Percentiles rank a stretch among this genome's conserved stretches.
Conservation (phyloP, 2,329 filamentous ascomycete genomes). For the Clonostachys byssicola region DNA sequence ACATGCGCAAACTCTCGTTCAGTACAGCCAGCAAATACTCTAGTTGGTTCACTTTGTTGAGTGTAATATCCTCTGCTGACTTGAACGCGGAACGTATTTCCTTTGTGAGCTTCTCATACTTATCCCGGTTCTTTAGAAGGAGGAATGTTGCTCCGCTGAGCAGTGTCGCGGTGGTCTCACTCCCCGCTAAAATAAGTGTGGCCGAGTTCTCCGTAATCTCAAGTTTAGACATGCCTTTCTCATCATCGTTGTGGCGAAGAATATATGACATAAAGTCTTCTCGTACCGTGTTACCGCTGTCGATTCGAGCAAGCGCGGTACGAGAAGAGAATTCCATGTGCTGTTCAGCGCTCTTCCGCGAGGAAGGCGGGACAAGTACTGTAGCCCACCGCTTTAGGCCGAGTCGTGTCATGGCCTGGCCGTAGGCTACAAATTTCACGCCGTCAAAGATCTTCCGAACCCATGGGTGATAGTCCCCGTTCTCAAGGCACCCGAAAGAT, state of each 20-base stretch:
- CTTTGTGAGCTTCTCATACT: neutral
- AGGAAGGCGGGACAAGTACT: no score
- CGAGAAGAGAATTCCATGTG: no score
- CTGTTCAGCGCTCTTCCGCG: no score
- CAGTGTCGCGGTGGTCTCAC: conserved; percentile 39
- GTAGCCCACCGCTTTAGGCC: no score
- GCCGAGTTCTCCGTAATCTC: no score
- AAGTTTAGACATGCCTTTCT: no score
- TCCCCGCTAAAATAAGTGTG: conserved; percentile 21
- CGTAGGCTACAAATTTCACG: no score
- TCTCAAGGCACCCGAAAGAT: conserved; percentile 6
- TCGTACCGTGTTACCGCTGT: no score
- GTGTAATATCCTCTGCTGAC: conserved; percentile 19
- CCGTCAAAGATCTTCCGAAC: conserved; percentile 1
- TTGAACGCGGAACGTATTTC: neutral
- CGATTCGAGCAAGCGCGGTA: no score
- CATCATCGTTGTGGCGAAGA: no score
- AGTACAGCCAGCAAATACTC: conserved; percentile 24
- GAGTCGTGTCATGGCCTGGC: no score
- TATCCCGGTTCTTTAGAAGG: conserved; percentile 16
- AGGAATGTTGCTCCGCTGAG: conserved; percentile 33
- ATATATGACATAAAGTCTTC: no score
- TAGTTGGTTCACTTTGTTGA: conserved; percentile 21
- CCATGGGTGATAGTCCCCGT: conserved; percentile 9
- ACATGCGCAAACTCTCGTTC: conserved; percentile 31